Conservation (phyloP, 2,329 filamentous ascomycete genomes). For the Macrophomina phaseolina region DNA sequence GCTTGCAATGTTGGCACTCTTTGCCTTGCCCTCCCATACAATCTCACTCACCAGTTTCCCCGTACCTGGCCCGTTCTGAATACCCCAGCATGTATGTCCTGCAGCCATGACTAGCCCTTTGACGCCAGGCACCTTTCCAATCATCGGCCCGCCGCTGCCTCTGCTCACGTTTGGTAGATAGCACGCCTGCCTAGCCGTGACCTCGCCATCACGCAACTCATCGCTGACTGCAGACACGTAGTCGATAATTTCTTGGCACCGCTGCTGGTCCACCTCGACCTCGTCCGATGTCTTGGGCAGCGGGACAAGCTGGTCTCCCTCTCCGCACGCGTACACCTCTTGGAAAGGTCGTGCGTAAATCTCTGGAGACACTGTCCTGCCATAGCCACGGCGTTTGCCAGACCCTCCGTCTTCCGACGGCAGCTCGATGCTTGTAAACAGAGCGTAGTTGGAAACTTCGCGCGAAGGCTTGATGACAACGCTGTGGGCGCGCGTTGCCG, state of each 20-base stretch:
- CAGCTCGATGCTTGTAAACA: conserved; percentile 86
- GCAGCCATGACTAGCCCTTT: conserved; percentile 80
- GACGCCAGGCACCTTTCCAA: conserved; percentile 72
- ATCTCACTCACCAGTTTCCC: conserved; percentile 54
- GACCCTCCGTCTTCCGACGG: conserved; percentile 58
- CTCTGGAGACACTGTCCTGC: conserved; percentile 76
- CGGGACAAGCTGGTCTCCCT: conserved; percentile 77
- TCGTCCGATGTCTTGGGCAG: conserved; percentile 77
- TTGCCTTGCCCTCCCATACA: conserved; percentile 51
- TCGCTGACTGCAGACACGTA: conserved; percentile 70
- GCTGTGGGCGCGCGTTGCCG: conserved; percentile 66
- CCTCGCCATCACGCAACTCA: conserved; percentile 53
- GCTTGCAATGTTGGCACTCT: conserved; percentile 49
- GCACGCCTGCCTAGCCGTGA: conserved; percentile 84
- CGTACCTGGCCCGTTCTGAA: conserved; percentile 92
- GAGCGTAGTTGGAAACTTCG: conserved; percentile 72
- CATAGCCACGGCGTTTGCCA: conserved; percentile 26
- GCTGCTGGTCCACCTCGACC: conserved; percentile 74
- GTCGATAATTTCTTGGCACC: conserved; percentile 85
- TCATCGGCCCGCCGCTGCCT: conserved; percentile 71
- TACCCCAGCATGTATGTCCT: conserved; percentile 97
- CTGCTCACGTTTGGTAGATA: conserved; percentile 80
- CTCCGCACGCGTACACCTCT: conserved; percentile 93
- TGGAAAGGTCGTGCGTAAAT: conserved; percentile 90
- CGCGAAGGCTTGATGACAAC: conserved; percentile 64